Evolutionary conservation across 2,329 filamentous ascomycete species (phyloP).

Genomic region (Penicillium paneum): DNA sequence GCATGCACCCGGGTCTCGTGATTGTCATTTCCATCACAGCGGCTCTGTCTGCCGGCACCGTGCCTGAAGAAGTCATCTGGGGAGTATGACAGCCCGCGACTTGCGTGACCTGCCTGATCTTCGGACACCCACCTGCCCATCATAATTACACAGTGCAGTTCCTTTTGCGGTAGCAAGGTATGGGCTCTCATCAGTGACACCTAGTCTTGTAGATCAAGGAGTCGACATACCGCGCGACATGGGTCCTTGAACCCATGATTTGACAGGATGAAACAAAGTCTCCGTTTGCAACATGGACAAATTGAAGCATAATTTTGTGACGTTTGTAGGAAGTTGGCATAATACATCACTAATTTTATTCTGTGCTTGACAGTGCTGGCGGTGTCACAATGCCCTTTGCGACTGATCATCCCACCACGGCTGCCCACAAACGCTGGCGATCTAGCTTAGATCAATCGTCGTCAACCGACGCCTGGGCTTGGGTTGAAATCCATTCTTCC

Average conservation of each 20-base stretch:
- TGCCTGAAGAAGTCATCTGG: not conserved
- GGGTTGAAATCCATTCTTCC: slow-evolving; percentile 87
- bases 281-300: not conserved
- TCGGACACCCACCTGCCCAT: slow-evolving; percentile 4
- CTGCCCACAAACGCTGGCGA: not conserved
- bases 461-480: slow-evolving; percentile 46
- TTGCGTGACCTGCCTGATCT: not conserved
- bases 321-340: slow-evolving; percentile 2
- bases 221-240: not conserved
- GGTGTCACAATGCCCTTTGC: slow-evolving; percentile 11
- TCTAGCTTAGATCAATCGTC: slow-evolving; percentile 30
- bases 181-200: not conserved
- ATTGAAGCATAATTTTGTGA: not conserved
- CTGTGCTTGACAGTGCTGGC: not conserved
- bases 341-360: slow-evolving; percentile 9
- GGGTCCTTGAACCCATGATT: not conserved
- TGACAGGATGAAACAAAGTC: not conserved
- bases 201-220: not conserved
- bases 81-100: not conserved
- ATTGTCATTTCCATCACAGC: slow-evolving; percentile 2
- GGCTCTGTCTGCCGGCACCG: not conserved
- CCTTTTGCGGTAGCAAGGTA: slow-evolving; percentile 3
- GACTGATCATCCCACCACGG: slow-evolving; percentile 12
- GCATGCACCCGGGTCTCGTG: not conserved
- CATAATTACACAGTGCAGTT: slow-evolving; percentile 4